Base-by-base conservation (phyloP, 257 asterid genomes). In the Plantago elongata region DNA sequence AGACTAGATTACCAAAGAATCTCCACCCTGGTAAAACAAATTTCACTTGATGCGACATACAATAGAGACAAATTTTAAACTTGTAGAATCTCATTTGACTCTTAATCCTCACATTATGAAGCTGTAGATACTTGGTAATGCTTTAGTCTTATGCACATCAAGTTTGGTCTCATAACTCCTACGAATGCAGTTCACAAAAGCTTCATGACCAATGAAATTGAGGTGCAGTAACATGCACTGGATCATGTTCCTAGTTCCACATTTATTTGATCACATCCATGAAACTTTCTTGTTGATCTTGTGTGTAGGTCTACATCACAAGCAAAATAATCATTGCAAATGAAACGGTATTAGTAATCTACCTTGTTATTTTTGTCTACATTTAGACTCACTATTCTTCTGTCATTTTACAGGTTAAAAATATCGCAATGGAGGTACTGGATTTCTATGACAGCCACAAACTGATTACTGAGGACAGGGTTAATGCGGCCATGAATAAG, bases 401-500 rank as follows among this genome's bases (percentile, higher is more conserved):
- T 29, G 18, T 51, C 11, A 11, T 15, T 2, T 11, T 34, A 69
- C 86, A 91, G 98, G 97, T 91, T 61, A 91, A 91, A 70, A 91
- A 84, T 77, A 88, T 88, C 17, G 95, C 97, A 13, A 86, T 89
- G 90, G 98, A 91, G 75, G 88, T 88, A 51, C 62, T 91, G 50
- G 98, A 88, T 75, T 91, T 84, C 76, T 91, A 88, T 15, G 97
- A 91, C 60, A 73, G 68, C 83, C 86, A 88, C 84, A 86, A 82
- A 70, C 68, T 52, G 69, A 86, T 91, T 47, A 69, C 95, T 9
- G 98, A 88, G 0, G 98, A 88, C 17, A 84, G 84, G 79, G 75
- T 82, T 42, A 68, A 59, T 52, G 71, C 86, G 3, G 90, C 94
- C 55, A 74, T 88, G 93, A 78, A 62, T 78, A 91, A 91, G 83